These are phyloP conservation scores for Neurospora crassa DNA, from an alignment of 2,329 filamentous ascomycete genomes.

Conservation along the genomic window DNA sequence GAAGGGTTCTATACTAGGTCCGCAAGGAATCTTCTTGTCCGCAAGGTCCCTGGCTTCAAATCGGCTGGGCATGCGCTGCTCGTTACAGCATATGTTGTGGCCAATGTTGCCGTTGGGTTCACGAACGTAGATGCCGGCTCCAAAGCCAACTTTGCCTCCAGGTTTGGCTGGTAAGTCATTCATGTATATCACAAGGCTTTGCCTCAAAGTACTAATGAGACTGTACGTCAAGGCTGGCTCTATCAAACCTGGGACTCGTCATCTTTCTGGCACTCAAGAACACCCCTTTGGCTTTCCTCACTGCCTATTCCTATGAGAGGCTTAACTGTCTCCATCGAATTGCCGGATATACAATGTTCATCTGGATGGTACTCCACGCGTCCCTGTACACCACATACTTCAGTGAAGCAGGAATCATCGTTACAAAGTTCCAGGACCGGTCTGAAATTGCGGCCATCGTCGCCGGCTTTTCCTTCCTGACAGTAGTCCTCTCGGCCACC, in stretches of 20 bases:
- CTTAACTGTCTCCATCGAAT: conserved; percentile 48
- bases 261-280: conserved; percentile 49
- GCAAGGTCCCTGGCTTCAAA: conserved; percentile 23
- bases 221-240: conserved; percentile 18
- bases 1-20: conserved; percentile 10
- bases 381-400: conserved; percentile 34
- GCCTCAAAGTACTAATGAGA: background rate
- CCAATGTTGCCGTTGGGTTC: conserved; percentile 22
- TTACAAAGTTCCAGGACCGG: conserved; percentile 23
- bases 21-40: conserved; percentile 22
- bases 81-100: conserved; percentile 21
- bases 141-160: conserved; percentile 15
- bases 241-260: conserved; percentile 38
- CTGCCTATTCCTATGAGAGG: conserved; percentile 46
- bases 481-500: conserved; percentile 32
- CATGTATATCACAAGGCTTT: background rate
- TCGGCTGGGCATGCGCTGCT: conserved; percentile 25
- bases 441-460: conserved; percentile 39
- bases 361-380: conserved; percentile 36
- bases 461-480: conserved; percentile 35
- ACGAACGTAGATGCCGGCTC: conserved; percentile 20
- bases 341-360: conserved; percentile 39
- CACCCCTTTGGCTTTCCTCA: conserved; percentile 44
- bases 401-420: conserved; percentile 17
- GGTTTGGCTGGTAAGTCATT: conserved; percentile 24